Conservation (phyloP, 257 asterid genomes). For the Solanum chaucha region DNA sequence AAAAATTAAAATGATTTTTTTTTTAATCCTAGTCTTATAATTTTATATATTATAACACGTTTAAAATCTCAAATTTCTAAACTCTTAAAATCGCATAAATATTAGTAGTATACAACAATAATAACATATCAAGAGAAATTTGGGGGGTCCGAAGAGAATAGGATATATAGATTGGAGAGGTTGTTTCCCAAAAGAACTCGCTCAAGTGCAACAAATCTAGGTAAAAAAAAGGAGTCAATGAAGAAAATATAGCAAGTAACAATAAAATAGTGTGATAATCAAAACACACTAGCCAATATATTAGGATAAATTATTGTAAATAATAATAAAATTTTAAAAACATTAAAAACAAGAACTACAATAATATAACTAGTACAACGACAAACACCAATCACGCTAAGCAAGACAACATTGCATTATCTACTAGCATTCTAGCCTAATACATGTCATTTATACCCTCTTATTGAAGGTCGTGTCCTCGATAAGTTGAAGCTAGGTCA, state of each 20-base stretch:
- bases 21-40: neutral
- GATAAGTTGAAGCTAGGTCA: neutral
- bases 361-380: neutral
- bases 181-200: neutral
- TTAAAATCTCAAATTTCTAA: neutral
- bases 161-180: no score
- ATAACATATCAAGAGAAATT: neutral
- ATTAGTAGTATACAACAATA: no score
- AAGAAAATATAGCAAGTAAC: no score
- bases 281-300: neutral
- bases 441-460: neutral
- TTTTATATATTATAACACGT: neutral
- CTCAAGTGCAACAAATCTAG: neutral
- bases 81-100: neutral
- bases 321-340: no score
- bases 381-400: no score
- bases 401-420: neutral
- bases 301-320: neutral
- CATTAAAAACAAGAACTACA: no score
- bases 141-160: neutral
- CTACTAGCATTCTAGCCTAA: no score
- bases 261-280: no score
- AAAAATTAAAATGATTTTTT: no score
- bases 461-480: neutral
- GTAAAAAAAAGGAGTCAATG: neutral